These are phyloP conservation scores for Cladosporium colombiae DNA, from an alignment of 2,329 filamentous ascomycete genomes.

Conservation along the genomic window DNA sequence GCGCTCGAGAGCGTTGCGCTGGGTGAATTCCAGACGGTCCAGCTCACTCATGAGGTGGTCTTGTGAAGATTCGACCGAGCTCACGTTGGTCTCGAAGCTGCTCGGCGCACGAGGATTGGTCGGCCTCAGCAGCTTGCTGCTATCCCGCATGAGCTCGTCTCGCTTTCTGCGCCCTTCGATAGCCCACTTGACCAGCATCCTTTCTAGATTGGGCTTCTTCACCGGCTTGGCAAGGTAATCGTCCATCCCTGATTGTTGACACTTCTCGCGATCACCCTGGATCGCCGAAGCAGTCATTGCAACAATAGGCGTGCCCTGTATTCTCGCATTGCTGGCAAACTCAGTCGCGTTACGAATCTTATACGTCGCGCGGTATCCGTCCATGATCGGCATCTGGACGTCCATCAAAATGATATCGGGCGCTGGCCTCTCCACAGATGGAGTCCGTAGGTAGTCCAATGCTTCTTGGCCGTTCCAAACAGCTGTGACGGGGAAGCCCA, in stretches of 20 bases:
- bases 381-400: slow-evolving; percentile 60
- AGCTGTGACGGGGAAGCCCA: slow-evolving; percentile 70
- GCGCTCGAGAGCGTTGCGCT: slow-evolving; percentile 41
- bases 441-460: slow-evolving; percentile 64
- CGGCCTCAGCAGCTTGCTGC: slow-evolving; percentile 23
- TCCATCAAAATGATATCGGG: slow-evolving; percentile 69
- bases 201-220: slow-evolving; percentile 66
- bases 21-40: slow-evolving; percentile 39
- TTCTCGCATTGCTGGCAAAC: slow-evolving; percentile 58
- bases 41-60: slow-evolving; percentile 36
- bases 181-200: slow-evolving; percentile 71
- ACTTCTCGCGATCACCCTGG: slow-evolving; percentile 74
- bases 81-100: slow-evolving; percentile 27
- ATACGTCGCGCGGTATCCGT: slow-evolving; percentile 76
- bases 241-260: slow-evolving; percentile 72
- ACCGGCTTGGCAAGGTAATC: slow-evolving; percentile 73
- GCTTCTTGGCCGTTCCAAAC: slow-evolving; percentile 80
- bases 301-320: slow-evolving; percentile 68
- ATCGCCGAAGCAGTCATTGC: slow-evolving; percentile 83
- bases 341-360: slow-evolving; percentile 68
- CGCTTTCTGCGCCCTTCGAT: slow-evolving; percentile 44
- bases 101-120: slow-evolving; percentile 22
- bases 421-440: slow-evolving; percentile 49
- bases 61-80: slow-evolving; percentile 33
- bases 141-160: slow-evolving; percentile 26